phyloP scores from a whole-genome alignment of 805 yeast genomes.

The Maudiozyma barnettii region DNA sequence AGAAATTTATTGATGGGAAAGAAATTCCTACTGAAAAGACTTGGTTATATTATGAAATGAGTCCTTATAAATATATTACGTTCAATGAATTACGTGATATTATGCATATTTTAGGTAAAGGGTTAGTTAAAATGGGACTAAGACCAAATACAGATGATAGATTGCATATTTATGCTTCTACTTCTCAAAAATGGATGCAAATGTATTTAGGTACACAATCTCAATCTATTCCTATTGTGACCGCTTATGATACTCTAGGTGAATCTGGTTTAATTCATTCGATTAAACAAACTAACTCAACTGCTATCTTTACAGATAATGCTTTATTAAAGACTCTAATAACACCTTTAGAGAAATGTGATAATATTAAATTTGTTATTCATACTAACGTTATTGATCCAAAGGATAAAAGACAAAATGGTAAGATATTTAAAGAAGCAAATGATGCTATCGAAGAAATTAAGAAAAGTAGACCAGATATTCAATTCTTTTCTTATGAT shows the following conservation, averaged over 20 bases:
- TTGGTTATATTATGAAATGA: slow-evolving; percentile 78
- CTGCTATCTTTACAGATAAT: slow-evolving; percentile 78
- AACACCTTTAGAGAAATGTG: slow-evolving; percentile 60
- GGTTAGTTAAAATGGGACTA: slow-evolving; percentile 66
- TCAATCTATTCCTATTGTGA: slow-evolving; percentile 78
- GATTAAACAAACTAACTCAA: slow-evolving; percentile 68
- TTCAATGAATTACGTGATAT: slow-evolving; percentile 46
- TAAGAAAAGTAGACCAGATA: slow-evolving; percentile 62
- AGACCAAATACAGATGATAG: slow-evolving; percentile 49
- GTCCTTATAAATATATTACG: slow-evolving; percentile 58
- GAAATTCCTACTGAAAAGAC: slow-evolving; percentile 64
- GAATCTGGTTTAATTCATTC: slow-evolving; percentile 83
- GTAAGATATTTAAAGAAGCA: slow-evolving; percentile 52
- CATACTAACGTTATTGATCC: slow-evolving; percentile 54
- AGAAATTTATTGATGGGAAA: slow-evolving; percentile 71
- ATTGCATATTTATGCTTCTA: slow-evolving; percentile 78
- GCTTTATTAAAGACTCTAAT: slow-evolving; percentile 55
- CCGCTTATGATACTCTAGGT: slow-evolving; percentile 94
- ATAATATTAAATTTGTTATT: slow-evolving; percentile 55
- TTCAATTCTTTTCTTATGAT: slow-evolving; percentile 52
- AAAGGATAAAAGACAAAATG: slow-evolving; percentile 54
- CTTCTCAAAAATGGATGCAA: slow-evolving; percentile 88
- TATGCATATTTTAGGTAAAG: slow-evolving; percentile 56
- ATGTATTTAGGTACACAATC: slow-evolving; percentile 68
- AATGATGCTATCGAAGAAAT: slow-evolving; percentile 49